Evolutionary conservation across 495 filamentous ascomycete species (phyloP), one percentile per base, ranked within the genome.

Genomic region (Hypoxylon fuscum): DNA sequence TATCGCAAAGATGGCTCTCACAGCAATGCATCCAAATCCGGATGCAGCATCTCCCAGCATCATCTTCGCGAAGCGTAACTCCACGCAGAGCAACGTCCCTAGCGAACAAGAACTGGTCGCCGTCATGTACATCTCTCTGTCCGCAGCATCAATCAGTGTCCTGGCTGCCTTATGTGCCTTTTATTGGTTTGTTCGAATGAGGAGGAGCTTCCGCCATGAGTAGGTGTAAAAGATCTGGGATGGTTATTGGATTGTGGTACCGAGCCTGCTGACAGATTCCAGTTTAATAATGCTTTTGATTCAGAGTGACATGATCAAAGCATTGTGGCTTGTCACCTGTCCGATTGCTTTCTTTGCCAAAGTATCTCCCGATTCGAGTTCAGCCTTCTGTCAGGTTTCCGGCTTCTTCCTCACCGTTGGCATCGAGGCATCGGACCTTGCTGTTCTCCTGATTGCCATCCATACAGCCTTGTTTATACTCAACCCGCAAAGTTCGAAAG

Each of bases 111-210:
- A 66, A 32, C 50, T 58, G 20, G 7, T 66, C 27, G 57, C 55
- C n/a, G 58, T 70, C 27, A 67, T 69, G 64, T 61, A 55, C 20
- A 51, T 70, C 21, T 70, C 69, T 1, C 60, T 72, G 46, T 57
- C 50, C 29, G 51, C 82, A 18, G 69, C 79, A 17, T 69, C 76
- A 0, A 60, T 88, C 71, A 88, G 85, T 58, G 69, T 89, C 20
- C 14, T 81, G 7, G 72, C 79, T 11, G 77, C 79, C 0, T 54
- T 86, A 5, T 65, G 78, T 37, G 74, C 85, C 15, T 76, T 88
- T 46, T 92, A 88, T 72, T 91, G 88, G 87, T 90, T 93, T 72
- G 74, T 83, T 37, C 82, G 83, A 64, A 93, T 93, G 89, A 81
- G 84, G 63, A 82, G 86, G 67, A 84, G 77, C 41, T 93, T 91